Evolutionary conservation across 768 basidiomycete species (phyloP), one percentile per base, ranked within the genome.

Genomic region (Mycena belliarum): DNA sequence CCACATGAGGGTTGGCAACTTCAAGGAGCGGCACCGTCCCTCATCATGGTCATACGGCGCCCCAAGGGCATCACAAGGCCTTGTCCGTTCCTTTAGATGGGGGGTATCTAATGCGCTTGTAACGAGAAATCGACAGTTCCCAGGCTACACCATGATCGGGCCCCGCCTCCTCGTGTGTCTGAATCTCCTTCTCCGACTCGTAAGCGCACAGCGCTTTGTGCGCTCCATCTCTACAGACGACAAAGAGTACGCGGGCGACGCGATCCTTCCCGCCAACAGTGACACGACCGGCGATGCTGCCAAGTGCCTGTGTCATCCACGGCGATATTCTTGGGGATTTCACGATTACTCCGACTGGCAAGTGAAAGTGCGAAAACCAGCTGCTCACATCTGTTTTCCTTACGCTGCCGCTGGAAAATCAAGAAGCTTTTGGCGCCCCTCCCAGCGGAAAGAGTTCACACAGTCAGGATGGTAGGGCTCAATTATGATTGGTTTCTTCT

Each of bases 151-250:
- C 18, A 50, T 40, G 15, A 33, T 51, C 5, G n/a, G 54, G 5
- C 24, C 66, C 37, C 26, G 26, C n/a, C 45, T 68, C 2, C 38
- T 61, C 24, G 52, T 55, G 23, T 45, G 66, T 20, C 6, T 14
- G 16, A 35, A 49, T 54, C n/a, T 49, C 72, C 3, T 20, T 63
- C 16, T 35, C 35, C n/a, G n/a, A n/a, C 15, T 35, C 16, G 66
- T 62, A 16, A 65, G 60, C 40, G 73, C 72, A 21, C 70, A 74
- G 60, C 72, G 73, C 33, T 70, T 76, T 48, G 73, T 76, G 56
- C 72, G 75, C n/a, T 76, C 75, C 68, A 69, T 75, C 33, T 71
- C 75, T 11, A 71, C 69, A 11, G 73, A 76, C 54, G 68, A 68
- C 42, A 67, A 71, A 41, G 68, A 68, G 57, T 76, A 76, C 56